A percentile compares a stretch with the other conserved stretches of the same genome.
phyloP scores from a whole-genome alignment of 495 filamentous ascomycete genomes.

The Talaromyces thailandensis region DNA sequence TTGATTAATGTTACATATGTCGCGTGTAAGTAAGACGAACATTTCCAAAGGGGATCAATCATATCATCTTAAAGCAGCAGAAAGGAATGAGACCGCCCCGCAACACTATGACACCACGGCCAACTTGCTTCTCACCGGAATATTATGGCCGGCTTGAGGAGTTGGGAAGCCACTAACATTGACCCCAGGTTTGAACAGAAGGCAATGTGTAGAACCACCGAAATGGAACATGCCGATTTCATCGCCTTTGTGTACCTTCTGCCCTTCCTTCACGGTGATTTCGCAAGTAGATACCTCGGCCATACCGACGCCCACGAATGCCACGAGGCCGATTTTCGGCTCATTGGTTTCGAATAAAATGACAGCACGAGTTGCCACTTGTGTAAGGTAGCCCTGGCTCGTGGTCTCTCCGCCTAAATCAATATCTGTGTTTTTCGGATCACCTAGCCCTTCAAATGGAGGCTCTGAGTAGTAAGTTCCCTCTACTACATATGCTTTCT shows the following conservation, averaged over 20 bases:
- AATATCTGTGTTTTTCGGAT: conserved; percentile 20
- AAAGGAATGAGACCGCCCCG: no score
- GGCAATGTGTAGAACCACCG: conserved; percentile 55
- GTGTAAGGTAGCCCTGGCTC: conserved; percentile 51
- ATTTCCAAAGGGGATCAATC: no score
- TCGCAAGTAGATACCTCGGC: conserved; percentile 63
- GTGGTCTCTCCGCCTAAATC: neutral
- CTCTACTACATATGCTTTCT: conserved; percentile 42
- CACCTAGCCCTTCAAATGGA: conserved; percentile 37
- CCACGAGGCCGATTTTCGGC: conserved; percentile 53
- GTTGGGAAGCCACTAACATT: neutral
- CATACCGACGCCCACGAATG: conserved; percentile 60
- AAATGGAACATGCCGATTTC: conserved; percentile 69
- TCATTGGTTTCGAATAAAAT: conserved; percentile 65
- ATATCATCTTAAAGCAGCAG: no score
- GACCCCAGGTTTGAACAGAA: conserved; percentile 39
- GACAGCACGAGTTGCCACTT: conserved; percentile 48
- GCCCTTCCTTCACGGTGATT: conserved; percentile 51
- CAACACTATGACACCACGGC: no score
- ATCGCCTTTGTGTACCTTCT: conserved; percentile 55
- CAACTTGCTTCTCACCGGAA: no score
- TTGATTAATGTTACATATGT: no score
- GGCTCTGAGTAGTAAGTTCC: conserved; percentile 67
- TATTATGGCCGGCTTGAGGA: no score
- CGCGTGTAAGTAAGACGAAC: no score